Evolutionary conservation across 805 yeast genomes (phyloP), one percentile per base, ranked within the genome.

Genomic region (Lipomyces japonicus): DNA sequence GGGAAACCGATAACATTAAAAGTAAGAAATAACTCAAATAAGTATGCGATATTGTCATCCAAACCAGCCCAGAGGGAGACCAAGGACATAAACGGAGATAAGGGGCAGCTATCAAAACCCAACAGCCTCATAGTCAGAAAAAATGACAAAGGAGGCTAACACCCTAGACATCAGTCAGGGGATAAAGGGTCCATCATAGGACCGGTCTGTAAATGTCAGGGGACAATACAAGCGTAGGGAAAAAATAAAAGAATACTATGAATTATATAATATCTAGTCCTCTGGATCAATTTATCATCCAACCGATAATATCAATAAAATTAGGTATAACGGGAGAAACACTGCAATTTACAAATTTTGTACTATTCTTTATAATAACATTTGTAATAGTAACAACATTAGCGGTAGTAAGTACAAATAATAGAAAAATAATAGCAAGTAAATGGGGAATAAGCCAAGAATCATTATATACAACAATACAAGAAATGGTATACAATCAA

Each of bases 381-480:
- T 55, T 59, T 50, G 21, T 48, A 36, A 38, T 57, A 31, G 50
- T 59, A 34, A 41, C 50, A 45, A 42, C 39, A 32, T 47, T 59
- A 48, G 46, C 44, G 50, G 39, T 51, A 50, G 50, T 59, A 55
- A 52, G 60, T 41, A 48, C 44, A 42, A 51, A 60, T 51, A 50
- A 53, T 50, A 51, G 47, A 44, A 53, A 53, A 55, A 50, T 58
- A 37, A 53, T 58, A 49, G 59, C 58, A 32, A 55, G 56, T 26
- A 58, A 56, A 49, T 60, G 61, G 36, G 36, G 12, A 16, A 32
- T 32, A 16, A 32, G 36, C 12, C 36, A 50, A 50, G 63, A 59
- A 56, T 50, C 60, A n/a, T 48, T 61, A 45, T 57, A 56, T 48
- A 60, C 59, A 58, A 59, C 63, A 25, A 57, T 61, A 5, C 46